phyloP scores from a whole-genome alignment of 352 stramenopile genomes.

The Phytophthora niederhauseri region DNA sequence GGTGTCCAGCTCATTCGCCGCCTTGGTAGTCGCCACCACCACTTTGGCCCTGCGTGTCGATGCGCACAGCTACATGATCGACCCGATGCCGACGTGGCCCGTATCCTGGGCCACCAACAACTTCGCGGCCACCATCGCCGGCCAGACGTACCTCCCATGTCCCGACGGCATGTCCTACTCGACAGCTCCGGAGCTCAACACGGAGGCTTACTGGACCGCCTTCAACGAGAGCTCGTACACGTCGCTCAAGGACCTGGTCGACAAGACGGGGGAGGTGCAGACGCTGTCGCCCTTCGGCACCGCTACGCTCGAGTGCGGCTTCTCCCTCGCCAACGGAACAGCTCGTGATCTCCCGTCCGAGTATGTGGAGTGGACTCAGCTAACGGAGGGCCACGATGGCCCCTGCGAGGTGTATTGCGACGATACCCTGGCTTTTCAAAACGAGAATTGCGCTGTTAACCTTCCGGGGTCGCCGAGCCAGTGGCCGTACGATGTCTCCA shows the following conservation, averaged over 20 bases:
- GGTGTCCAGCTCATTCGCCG: constrained; percentile 23
- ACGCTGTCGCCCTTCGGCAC: constrained; percentile 35
- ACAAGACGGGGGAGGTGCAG: constrained; percentile 19
- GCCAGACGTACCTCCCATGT: constrained; percentile 30
- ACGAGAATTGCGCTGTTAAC: constrained; percentile 49
- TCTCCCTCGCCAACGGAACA: constrained; percentile 37
- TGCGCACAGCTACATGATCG: constrained; percentile 42
- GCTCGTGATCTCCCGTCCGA: constrained; percentile 39
- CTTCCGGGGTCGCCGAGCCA: constrained; percentile 25
- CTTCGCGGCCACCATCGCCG: constrained; percentile 43
- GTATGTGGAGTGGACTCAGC: constrained; percentile 33
- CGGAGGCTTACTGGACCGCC: constrained; percentile 35
- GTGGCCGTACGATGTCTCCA: constrained; percentile 28
- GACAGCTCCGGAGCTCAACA: constrained; percentile 28
- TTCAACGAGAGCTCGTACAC: constrained; percentile 33
- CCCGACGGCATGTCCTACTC: constrained; percentile 37
- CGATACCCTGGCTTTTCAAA: constrained; percentile 39
- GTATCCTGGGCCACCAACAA: constrained; percentile 36
- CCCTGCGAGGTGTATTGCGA: constrained; percentile 63
- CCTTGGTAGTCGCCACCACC: constrained; percentile 17
- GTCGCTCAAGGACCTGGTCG: constrained; percentile 34
- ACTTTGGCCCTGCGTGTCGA: neutral
- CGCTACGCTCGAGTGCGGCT: constrained; percentile 40
- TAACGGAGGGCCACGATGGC: constrained; percentile 40
- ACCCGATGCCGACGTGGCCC: constrained; percentile 37